These are phyloP conservation scores for Fistulifera solaris DNA, from an alignment of 108 stramenopile species.

Conservation along the genomic window DNA sequence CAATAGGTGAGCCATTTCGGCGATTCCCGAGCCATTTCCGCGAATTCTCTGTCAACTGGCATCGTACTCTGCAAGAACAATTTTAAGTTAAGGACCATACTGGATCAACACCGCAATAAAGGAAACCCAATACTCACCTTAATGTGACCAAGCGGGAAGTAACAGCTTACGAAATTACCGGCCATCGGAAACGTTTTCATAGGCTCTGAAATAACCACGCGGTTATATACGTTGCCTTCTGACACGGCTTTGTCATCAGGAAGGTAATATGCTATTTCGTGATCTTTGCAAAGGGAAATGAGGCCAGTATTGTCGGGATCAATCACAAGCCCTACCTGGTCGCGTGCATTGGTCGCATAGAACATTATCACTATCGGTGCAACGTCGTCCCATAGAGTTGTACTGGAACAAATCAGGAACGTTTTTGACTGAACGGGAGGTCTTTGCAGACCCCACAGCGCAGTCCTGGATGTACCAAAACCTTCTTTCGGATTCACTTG, in stretches of 20 bases:
- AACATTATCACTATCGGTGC: conserved; percentile 56
- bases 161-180: conserved; percentile 67
- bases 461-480: conserved; percentile 49
- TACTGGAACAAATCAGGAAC: conserved; percentile 28
- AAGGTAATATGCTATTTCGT: conserved; percentile 35
- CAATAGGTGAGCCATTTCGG: conserved; percentile 53
- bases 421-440: conserved; percentile 69
- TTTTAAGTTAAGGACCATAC: no score
- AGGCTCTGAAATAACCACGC: conserved; percentile 19
- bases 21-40: conserved; percentile 26
- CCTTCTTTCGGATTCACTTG: conserved; percentile 57
- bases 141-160: conserved; percentile 71
- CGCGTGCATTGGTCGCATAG: conserved; percentile 66
- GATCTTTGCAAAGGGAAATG: conserved; percentile 34
- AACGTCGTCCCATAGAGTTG: conserved; percentile 36
- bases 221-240: conserved; percentile 34
- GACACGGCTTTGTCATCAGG: conserved; percentile 15
- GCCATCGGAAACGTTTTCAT: conserved; percentile 51
- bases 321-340: conserved; percentile 52
- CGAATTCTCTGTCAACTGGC: conserved; percentile 66
- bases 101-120: no score
- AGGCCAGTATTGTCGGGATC: conserved; percentile 22
- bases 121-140: conserved; percentile 17
- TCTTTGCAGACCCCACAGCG: conserved; percentile 79
- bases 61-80: conserved; percentile 29